Conservation (phyloP, 2,329 filamentous ascomycete species). For the Pseudogymnoascus sp. region DNA sequence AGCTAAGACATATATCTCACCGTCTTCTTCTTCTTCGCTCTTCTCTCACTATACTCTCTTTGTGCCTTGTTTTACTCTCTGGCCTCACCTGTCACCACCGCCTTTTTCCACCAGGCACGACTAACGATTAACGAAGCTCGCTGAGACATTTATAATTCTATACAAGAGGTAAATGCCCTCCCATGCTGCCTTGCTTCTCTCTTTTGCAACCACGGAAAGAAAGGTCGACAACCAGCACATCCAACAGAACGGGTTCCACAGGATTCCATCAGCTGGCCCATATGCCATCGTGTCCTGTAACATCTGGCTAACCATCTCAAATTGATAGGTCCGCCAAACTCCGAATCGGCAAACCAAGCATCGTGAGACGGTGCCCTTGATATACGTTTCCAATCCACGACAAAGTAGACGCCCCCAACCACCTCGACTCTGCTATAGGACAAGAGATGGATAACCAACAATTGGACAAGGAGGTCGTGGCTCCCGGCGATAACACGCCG, state of each 20-base stretch:
- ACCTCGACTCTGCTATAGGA: not conserved
- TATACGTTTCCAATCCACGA: not conserved
- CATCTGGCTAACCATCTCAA: conserved; percentile 4
- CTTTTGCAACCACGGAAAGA: not conserved
- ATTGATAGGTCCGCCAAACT: conserved; percentile 1
- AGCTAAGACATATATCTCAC: conserved; percentile 10
- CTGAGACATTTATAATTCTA: not conserved
- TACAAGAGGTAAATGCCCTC: not conserved
- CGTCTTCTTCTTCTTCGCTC: not conserved
- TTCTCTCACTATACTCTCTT: conserved; percentile 1
- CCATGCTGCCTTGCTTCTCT: not conserved
- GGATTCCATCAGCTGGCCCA: conserved; percentile 3
- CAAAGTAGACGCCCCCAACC: not conserved
- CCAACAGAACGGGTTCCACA: not conserved
- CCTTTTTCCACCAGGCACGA: not conserved
- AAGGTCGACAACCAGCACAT: not conserved
- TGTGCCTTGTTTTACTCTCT: not conserved
- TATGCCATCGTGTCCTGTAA: conserved; percentile 5
- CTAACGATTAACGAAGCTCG: not conserved
- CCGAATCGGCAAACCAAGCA: not conserved
- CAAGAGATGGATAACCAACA: conserved; percentile 10
- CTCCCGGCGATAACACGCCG: conserved; percentile 22
- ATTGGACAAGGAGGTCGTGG: conserved; percentile 19
- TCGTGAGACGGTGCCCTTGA: not conserved
- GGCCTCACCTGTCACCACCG: not conserved